Evolutionary conservation across 2,329 filamentous ascomycete species (phyloP), one percentile per base, ranked within the genome.

Genomic region (Chrysoporthe puriensis): DNA sequence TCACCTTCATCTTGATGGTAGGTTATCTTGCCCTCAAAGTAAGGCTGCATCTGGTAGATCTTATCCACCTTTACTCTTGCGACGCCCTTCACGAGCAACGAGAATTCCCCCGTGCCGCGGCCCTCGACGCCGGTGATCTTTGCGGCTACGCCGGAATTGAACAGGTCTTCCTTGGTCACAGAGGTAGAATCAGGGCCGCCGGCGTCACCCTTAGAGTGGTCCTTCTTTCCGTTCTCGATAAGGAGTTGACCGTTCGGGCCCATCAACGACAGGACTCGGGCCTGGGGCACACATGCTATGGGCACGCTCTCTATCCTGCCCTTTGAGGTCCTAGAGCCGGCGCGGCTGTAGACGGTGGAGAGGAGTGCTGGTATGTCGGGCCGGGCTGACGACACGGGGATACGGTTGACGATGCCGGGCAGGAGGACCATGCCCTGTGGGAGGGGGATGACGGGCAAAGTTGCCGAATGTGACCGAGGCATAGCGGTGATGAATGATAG

Each of bases 311-410:
- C 86, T 75, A 90, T 84, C 70, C 86, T 83, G 72, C 88, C 84
- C 70, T 85, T 86, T 40, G 88, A 86, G 72, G 90, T 87, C 74
- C 89, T 90, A 52, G 88, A 86, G 44, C 91, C 85, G 40, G 90
- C 90, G 73, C 90, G 89, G 74, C 91, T 91, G 79, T 97, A 95
- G 69, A 97, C 88, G 73, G 91, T 90, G 26, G 94, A 92, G 67
- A 99, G 88, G 57, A 98, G 87, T 62, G 95, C 92, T 64, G 93
- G 91, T 72, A 98, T 91, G 79, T 98, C 96, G 72, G 93, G 89
- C 63, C 95, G 92, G 78, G 90, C 85, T 48, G 85, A 90, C 52
- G 90, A 88, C 63, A 97, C 90, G 65, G 93, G 89, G 72, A 98
- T 91, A 73, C 94, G 91, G 73, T 97, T 87, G 62, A 94, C 89